Base-by-base conservation (phyloP, 257 asterid species). In the Catharanthus roseus region DNA sequence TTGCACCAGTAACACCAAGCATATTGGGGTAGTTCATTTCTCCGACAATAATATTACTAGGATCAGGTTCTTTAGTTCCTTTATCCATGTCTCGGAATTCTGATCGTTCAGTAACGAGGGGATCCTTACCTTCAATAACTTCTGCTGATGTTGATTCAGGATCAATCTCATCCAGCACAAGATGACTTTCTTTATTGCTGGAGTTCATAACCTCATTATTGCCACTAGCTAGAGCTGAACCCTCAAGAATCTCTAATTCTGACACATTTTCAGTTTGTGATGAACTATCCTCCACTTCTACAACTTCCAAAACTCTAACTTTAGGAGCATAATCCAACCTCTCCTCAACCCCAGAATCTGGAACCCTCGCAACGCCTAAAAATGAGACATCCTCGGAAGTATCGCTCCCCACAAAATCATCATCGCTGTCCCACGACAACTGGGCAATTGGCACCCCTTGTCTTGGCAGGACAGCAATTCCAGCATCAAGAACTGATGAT, bases 341-440 rank as follows among this genome's bases (percentile, higher is more conserved):
- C 70, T 42, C 84, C 71, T 69, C 58, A 81, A 77, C 67, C 39
- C 67, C 83, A 73, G 69, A 50, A 70, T 84, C 80, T 1, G 86
- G 85, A 65, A 84, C 80, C 70, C 85, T 77, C 65, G 61, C 84
- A 54, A 73, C 44, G 31, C 84, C 87, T 4, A 72, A 78, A 70
- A 77, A 77, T n/a, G 73, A 82, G 65, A 74, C 90, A 18, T 83
- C 86, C 67, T 83, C 90, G 21, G 54, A 72, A 69, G 74, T 80
- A 73, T 44, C 86, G 74, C 86, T 86, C 64, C 81, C 78, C 76
- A 56, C 78, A 44, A 85, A 92, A 69, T 87, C 95, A 51, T 84
- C 87, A 50, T 85, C 92, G 64, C 88, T 89, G 68, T 85, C 95
- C 70, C 88, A 73, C 3, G 96, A 83, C 74, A 90, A 61, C 76